Percentiles rank a stretch among this genome's conserved stretches.
phyloP scores from a whole-genome alignment of 2,329 filamentous ascomycete species.

The Paecilomyces dactylethromorphus region DNA sequence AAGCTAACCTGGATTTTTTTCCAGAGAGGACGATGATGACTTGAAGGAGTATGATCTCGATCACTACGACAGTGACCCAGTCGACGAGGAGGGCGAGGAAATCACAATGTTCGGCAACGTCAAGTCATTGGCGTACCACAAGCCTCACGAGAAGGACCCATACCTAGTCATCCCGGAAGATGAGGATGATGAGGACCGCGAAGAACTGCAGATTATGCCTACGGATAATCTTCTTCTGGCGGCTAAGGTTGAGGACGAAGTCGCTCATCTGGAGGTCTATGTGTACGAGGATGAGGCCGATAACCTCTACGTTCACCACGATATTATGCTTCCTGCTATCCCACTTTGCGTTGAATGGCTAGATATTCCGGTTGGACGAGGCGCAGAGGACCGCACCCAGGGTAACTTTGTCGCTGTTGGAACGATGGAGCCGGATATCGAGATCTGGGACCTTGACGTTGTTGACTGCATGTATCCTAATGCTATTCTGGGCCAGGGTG shows the following conservation, averaged over 20 bases:
- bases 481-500: constrained; percentile 78
- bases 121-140: constrained; percentile 88
- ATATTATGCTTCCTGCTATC: constrained; percentile 97
- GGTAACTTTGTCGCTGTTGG: constrained; percentile 94
- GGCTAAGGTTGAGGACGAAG: constrained; percentile 92
- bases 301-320: constrained; percentile 98
- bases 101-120: constrained; percentile 95
- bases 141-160: constrained; percentile 88
- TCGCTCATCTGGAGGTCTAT: constrained; percentile 93
- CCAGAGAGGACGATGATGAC: constrained; percentile 66
- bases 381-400: constrained; percentile 55
- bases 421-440: constrained; percentile 97
- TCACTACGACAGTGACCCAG: constrained; percentile 82
- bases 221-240: constrained; percentile 90
- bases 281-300: constrained; percentile 94
- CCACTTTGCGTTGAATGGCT: constrained; percentile 95
- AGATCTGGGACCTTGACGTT: constrained; percentile 95
- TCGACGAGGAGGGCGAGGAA: constrained; percentile 59
- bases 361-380: constrained; percentile 78
- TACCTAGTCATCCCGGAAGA: constrained; percentile 85
- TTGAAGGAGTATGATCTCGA: constrained; percentile 95
- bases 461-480: constrained; percentile 98
- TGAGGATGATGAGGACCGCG: constrained; percentile 80
- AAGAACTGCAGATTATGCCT: constrained; percentile 86
- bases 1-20: not conserved